phyloP scores from a whole-genome alignment of 2,329 filamentous ascomycete genomes.

The Calonectria montana region DNA sequence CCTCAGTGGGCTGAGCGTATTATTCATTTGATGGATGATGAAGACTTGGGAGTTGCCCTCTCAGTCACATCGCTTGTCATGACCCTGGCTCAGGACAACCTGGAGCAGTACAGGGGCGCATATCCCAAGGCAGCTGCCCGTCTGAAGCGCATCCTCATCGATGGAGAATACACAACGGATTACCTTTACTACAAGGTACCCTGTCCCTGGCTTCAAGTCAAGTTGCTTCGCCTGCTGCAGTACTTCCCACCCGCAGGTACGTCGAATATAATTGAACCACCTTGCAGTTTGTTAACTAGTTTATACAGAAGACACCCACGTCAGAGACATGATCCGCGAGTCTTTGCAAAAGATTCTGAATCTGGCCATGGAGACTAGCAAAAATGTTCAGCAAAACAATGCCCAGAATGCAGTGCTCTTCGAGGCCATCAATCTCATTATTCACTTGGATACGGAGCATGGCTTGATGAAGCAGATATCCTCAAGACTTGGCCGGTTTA shows the following conservation, averaged over 20 bases:
- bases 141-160: slow-evolving; percentile 89
- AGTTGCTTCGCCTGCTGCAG: slow-evolving; percentile 89
- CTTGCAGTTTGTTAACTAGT: slow-evolving; percentile 14
- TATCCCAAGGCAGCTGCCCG: slow-evolving; percentile 94
- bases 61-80: slow-evolving; percentile 97
- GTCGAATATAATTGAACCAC: slow-evolving; percentile 37
- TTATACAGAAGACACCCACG: slow-evolving; percentile 83
- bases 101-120: slow-evolving; percentile 93
- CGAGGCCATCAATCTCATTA: slow-evolving; percentile 98
- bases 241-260: slow-evolving; percentile 94
- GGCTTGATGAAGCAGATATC: slow-evolving; percentile 97
- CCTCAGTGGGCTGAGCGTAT: slow-evolving; percentile 98
- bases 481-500: slow-evolving; percentile 89
- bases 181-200: slow-evolving; percentile 99
- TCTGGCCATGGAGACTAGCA: slow-evolving; percentile 90
- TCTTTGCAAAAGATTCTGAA: slow-evolving; percentile 93
- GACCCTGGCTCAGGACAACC: slow-evolving; percentile 91
- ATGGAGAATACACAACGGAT: slow-evolving; percentile 88
- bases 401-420: slow-evolving; percentile 98
- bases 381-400: slow-evolving; percentile 99
- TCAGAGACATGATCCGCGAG: slow-evolving; percentile 91
- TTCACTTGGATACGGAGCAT: slow-evolving; percentile 95
- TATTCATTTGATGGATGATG: slow-evolving; percentile 98
- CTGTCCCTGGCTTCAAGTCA: slow-evolving; percentile 98
- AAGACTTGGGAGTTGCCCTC: slow-evolving; percentile 91